Evolutionary conservation across 495 filamentous ascomycete genomes (phyloP).

Genomic region (Trypethelium eluteriae): DNA sequence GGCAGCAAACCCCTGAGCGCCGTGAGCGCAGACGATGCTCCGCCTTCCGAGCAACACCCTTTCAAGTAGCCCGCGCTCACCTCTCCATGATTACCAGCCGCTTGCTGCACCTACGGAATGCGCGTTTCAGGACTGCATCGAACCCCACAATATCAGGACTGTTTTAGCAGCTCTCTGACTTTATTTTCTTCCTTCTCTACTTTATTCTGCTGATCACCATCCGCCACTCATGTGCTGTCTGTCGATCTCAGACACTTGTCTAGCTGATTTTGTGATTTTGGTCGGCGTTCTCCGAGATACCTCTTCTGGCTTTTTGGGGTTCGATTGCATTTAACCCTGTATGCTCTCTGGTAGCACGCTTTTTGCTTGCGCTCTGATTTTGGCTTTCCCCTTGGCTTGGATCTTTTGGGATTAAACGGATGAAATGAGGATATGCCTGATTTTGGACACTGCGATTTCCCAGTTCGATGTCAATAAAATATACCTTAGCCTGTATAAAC

Average conservation of each 20-base stretch:
- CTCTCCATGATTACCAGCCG: neutral
- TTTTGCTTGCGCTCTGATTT: neutral
- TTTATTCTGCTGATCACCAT: neutral
- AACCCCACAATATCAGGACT: neutral
- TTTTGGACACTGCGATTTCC: neutral
- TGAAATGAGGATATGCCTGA: neutral
- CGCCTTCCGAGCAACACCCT: conserved; percentile 13
- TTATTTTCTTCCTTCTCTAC: neutral
- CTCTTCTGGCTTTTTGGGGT: conserved; percentile 1
- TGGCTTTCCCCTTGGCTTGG: neutral
- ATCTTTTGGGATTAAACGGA: neutral
- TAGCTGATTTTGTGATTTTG: neutral
- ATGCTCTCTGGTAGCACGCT: neutral
- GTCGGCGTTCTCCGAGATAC: conserved; percentile 12
- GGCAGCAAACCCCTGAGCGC: conserved; percentile 53
- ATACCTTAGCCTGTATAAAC: neutral
- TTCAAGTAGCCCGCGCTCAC: neutral
- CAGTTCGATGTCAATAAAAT: neutral
- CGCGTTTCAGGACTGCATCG: conserved; percentile 4
- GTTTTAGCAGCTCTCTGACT: neutral
- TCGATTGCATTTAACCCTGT: neutral
- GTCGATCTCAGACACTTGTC: conserved; percentile 2
- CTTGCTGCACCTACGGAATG: neutral
- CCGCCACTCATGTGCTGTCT: neutral
- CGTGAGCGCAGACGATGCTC: conserved; percentile 39